These are phyloP conservation scores for Wickerhamomyces ciferrii DNA, from an alignment of 805 yeast genomes.

Conservation along the genomic window DNA sequence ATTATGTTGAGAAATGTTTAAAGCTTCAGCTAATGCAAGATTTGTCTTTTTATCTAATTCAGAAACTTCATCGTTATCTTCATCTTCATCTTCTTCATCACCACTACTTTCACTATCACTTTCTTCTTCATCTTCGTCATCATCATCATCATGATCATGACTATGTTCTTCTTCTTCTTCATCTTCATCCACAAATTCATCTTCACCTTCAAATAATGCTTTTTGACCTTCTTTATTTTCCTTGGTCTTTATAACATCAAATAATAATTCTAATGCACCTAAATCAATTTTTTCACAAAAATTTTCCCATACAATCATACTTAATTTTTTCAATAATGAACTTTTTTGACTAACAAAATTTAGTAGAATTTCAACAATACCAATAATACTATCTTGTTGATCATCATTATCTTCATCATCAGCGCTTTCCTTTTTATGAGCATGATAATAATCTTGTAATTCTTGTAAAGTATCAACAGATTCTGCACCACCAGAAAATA, in stretches of 20 bases:
- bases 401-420: conserved; percentile 33
- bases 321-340: conserved; percentile 50
- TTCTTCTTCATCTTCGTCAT: conserved; percentile 28
- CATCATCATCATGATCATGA: conserved; percentile 30
- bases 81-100: conserved; percentile 29
- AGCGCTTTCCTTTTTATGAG: conserved; percentile 32
- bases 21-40: conserved; percentile 61
- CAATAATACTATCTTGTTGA: conserved; percentile 39
- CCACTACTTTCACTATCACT: conserved; percentile 28
- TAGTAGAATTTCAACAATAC: conserved; percentile 54
- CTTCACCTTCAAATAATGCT: conserved; percentile 63
- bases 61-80: conserved; percentile 20
- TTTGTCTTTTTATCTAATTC: conserved; percentile 52
- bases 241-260: conserved; percentile 53
- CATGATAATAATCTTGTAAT: conserved; percentile 53
- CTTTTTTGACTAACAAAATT: conserved; percentile 54
- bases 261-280: conserved; percentile 42
- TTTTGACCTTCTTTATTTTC: conserved; percentile 83
- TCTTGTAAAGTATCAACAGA: conserved; percentile 73
- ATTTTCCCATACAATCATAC: conserved; percentile 52
- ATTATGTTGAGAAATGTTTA: conserved; percentile 54
- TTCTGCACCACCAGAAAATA: conserved; percentile 73
- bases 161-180: conserved; percentile 37
- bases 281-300: conserved; percentile 40
- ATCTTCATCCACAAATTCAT: conserved; percentile 41